Evolutionary conservation across 2,329 filamentous ascomycete species (phyloP).

Genomic region (Monosporascus sp.): DNA sequence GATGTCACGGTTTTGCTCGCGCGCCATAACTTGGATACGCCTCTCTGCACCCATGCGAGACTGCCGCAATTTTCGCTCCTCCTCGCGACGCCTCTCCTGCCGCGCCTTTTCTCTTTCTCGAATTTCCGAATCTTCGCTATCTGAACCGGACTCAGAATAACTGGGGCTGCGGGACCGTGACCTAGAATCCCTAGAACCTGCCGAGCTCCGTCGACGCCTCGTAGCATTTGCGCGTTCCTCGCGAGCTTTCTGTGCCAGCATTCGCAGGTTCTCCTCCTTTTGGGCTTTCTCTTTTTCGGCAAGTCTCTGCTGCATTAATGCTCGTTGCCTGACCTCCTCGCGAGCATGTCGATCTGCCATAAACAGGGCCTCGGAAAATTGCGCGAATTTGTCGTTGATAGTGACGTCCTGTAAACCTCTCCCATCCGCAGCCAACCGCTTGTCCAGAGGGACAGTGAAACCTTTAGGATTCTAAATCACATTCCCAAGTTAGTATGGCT

Average conservation of each 20-base stretch:
- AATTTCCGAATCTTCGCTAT: constrained; percentile 62
- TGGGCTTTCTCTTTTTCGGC: constrained; percentile 94
- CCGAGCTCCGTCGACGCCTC: constrained; percentile 38
- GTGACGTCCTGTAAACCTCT: constrained; percentile 86
- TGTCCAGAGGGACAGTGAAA: constrained; percentile 93
- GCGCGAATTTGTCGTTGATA: constrained; percentile 98
- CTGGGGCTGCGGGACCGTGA: constrained; percentile 48
- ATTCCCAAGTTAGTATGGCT: not conserved
- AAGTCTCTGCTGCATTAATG: constrained; percentile 90
- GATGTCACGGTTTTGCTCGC: constrained; percentile 94
- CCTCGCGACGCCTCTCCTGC: constrained; percentile 71
- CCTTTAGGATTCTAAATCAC: constrained; percentile 73
- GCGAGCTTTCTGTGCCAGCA: constrained; percentile 84
- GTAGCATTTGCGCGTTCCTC: constrained; percentile 63
- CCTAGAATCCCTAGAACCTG: constrained; percentile 35
- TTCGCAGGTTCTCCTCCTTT: constrained; percentile 87
- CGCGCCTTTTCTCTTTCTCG: constrained; percentile 73
- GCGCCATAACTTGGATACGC: constrained; percentile 83
- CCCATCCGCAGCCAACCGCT: constrained; percentile 89
- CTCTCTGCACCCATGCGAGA: constrained; percentile 94
- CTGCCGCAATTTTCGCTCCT: constrained; percentile 85
- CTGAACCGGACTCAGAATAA: constrained; percentile 45
- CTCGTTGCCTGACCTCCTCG: constrained; percentile 89
- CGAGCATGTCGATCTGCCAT: constrained; percentile 91
- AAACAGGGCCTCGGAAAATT: constrained; percentile 89